A percentile compares a stretch with the other conserved stretches of the same genome.
Conservation (phyloP, 768 basidiomycete species). For the Tylopilus cervinicoccineus region DNA sequence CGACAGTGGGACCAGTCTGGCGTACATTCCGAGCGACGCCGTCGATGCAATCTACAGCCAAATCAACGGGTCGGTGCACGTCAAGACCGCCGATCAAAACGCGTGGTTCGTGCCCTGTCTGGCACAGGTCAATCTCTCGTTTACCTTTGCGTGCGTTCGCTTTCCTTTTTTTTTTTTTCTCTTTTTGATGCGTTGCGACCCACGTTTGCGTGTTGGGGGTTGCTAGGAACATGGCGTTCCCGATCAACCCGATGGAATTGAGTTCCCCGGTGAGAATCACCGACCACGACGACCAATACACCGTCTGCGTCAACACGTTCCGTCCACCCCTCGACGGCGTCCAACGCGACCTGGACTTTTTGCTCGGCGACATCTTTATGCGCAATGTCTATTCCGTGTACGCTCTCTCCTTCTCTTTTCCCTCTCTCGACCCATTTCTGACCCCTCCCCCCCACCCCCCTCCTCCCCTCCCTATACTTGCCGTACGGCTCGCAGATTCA, state of each 20-base stretch:
- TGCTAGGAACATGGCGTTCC: constrained; percentile 27
- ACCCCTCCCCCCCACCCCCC: not conserved
- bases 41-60: constrained; percentile 37
- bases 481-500: constrained; percentile 32
- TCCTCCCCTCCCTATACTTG: too few species aligned
- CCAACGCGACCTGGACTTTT: constrained; percentile 33
- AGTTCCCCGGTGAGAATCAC: constrained; percentile 28
- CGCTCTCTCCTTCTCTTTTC: not conserved
- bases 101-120: constrained; percentile 38
- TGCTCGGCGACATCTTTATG: constrained; percentile 43
- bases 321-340: constrained; percentile 25
- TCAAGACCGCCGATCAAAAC: constrained; percentile 25
- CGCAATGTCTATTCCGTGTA: constrained; percentile 46
- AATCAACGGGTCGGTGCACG: constrained; percentile 35
- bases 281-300: constrained; percentile 30
- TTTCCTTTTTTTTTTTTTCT: not conserved
- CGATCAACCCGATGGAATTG: constrained; percentile 45
- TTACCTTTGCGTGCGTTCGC: constrained; percentile 14
- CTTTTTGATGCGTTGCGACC: not conserved
- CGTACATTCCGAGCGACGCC: constrained; percentile 32
- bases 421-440: not conserved
- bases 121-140: constrained; percentile 27
- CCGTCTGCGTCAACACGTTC: constrained; percentile 37
- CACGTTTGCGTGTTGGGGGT: too few species aligned
- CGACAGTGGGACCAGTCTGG: constrained; percentile 42